Evolutionary conservation across 352 stramenopile genomes (phyloP).

Genomic region (Phytophthora ohioensis): DNA sequence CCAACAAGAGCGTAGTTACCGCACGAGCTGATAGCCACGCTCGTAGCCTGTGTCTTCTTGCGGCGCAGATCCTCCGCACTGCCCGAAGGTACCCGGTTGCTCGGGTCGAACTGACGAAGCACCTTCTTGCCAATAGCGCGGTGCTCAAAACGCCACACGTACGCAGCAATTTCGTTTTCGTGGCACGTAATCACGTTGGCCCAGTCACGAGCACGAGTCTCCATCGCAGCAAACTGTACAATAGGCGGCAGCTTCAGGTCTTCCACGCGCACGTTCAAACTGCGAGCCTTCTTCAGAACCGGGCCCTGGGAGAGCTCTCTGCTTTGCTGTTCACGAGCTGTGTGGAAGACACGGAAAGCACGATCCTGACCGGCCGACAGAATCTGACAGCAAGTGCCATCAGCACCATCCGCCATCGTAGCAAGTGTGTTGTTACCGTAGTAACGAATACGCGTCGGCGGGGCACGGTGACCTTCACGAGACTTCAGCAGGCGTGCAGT

Average conservation of each 20-base stretch:
- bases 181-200: conserved; percentile 96
- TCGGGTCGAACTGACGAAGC: conserved; percentile 89
- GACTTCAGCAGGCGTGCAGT: conserved; percentile 91
- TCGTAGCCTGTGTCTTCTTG: conserved; percentile 73
- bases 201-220: conserved; percentile 92
- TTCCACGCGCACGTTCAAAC: conserved; percentile 84
- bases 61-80: conserved; percentile 71
- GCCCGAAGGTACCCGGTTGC: conserved; percentile 62
- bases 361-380: conserved; percentile 91
- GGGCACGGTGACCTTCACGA: conserved; percentile 85
- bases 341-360: conserved; percentile 93
- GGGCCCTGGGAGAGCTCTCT: conserved; percentile 91
- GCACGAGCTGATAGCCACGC: conserved; percentile 87
- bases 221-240: conserved; percentile 91
- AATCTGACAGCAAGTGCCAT: conserved; percentile 91
- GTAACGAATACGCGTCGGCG: conserved; percentile 89
- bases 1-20: conserved; percentile 97
- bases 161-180: conserved; percentile 92
- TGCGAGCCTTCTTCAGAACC: conserved; percentile 92
- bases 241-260: conserved; percentile 94
- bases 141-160: conserved; percentile 95
- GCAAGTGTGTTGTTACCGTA: conserved; percentile 92
- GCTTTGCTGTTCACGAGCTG: conserved; percentile 89
- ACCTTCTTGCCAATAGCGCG: conserved; percentile 94
- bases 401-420: conserved; percentile 83